Evolutionary conservation across 768 basidiomycete species (phyloP).

Genomic region (Gautieria morchelliformis): DNA sequence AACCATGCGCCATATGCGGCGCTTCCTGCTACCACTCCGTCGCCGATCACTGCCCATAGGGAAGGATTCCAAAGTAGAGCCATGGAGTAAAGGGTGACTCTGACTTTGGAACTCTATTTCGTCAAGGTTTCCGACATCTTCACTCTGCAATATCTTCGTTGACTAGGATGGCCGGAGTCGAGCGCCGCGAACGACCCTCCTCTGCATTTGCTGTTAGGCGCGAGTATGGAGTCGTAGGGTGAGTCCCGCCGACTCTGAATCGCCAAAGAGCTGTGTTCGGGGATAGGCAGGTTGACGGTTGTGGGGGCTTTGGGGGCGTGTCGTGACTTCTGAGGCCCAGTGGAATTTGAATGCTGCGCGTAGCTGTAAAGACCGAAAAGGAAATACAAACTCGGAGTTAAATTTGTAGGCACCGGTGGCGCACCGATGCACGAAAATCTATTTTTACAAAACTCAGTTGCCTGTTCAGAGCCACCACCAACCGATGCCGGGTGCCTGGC

Average conservation of each 20-base stretch:
- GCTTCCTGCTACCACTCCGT: constrained; percentile 29
- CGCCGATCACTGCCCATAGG: constrained; percentile 19
- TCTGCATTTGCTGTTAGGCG: constrained; percentile 44
- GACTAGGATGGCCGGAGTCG: background rate
- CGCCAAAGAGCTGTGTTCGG: constrained; percentile 3
- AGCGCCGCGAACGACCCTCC: constrained; percentile 23
- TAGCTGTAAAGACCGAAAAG: no score
- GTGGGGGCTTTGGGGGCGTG: constrained; percentile 4
- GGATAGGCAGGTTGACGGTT: constrained; percentile 1
- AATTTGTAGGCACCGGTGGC: no score
- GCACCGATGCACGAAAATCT: no score
- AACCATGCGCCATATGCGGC: constrained; percentile 4
- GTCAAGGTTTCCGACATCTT: constrained; percentile 33
- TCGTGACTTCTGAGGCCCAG: no score
- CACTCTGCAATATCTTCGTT: constrained; percentile 20
- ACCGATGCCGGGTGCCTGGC: no score
- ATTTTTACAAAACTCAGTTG: no score
- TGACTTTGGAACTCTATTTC: constrained; percentile 14
- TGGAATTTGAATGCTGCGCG: no score
- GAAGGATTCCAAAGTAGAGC: background rate
- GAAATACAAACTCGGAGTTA: no score
- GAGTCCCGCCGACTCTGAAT: constrained; percentile 11
- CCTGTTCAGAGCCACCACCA: no score
- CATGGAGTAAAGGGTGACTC: constrained; percentile 3
- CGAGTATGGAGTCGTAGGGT: constrained; percentile 59